Evolutionary conservation across 257 asterid species (phyloP), one percentile per base, ranked within the genome.

Genomic region (Lavandula angustifolia): DNA sequence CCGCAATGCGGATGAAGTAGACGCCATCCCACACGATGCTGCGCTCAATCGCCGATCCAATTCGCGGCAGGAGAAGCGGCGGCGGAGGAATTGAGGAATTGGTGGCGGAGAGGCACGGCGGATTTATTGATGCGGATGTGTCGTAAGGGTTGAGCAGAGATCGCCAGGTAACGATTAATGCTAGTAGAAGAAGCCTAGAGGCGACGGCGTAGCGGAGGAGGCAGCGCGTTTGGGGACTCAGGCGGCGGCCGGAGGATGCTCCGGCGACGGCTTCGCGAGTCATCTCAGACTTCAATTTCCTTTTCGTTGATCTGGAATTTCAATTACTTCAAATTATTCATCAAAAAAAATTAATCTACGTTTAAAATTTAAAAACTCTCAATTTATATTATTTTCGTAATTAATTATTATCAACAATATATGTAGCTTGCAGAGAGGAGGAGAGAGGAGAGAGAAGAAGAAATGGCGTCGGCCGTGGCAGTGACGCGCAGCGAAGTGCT

Each of bases 1-100:
- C 81, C 0, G 95, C 94, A 7, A 85, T 82, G 62, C 97, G 96
- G 16, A 75, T 73, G 64, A 85, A 92, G 81, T 89, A 87, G 49
- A 89, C 97, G 38, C 96, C 70, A 68, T 92, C 99, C 99, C 99
- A 92, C 17, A 89, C 99, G 32, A 92, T 76, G 76, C 97, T 83
- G 49, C 71, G 74, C 84, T 92, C 96, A 22, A 92, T 73, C 32
- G 84, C 80, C 10, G 84, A 65, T 10, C 89, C 90, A 1, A 87
- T 16, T 6, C 71, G 49, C 9, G 95, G 95, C 17, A 92, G 77
- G 29, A 76, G 73, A 54, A 80, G 68, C 38, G 82, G 41, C 52
- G 70, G 71, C 60, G 74, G 67, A 29, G 73, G 55, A 64, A 7
- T 58, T 0, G 78, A 72, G 56, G 78, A 59, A 22, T 61, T 22